Conservation (phyloP, 768 basidiomycete species). For the Pulveroboletus frians region DNA sequence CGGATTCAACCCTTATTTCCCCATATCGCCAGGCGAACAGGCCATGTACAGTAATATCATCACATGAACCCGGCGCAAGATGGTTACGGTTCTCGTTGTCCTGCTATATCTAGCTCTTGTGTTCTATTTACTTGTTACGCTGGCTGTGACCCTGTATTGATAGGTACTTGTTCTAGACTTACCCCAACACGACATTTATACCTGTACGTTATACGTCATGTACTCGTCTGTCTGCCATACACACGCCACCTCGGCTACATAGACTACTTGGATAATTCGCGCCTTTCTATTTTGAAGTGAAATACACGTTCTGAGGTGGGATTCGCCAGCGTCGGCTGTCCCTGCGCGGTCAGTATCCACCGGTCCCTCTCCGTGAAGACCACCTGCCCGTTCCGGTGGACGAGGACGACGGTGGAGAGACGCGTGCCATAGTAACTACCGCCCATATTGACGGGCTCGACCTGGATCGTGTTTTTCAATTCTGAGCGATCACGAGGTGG, state of each 20-base stretch:
- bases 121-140: constrained; percentile 29
- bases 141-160: constrained; percentile 28
- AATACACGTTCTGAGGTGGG: constrained; percentile 46
- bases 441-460: constrained; percentile 41
- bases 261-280: constrained; percentile 19
- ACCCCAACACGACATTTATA: constrained; percentile 14
- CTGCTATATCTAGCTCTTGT: constrained; percentile 10
- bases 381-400: constrained; percentile 54
- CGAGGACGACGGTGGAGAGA: constrained; percentile 64
- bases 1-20: constrained; percentile 68
- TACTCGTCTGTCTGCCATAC: constrained; percentile 22
- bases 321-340: constrained; percentile 35
- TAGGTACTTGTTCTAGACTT: constrained; percentile 29
- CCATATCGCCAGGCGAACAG: constrained; percentile 50
- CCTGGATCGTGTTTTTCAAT: constrained; percentile 59
- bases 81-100: background rate
- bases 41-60: constrained; percentile 55
- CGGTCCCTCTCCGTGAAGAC: constrained; percentile 70
- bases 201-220: constrained; percentile 33
- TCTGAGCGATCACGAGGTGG: constrained; percentile 47
- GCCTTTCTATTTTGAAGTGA: constrained; percentile 37
- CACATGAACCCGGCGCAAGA: constrained; percentile 32
- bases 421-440: constrained; percentile 58
- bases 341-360: constrained; percentile 46
- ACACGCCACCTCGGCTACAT: constrained; percentile 13